Evolutionary conservation across 108 stramenopile genomes (phyloP).

Genomic region (Pelagomonas calceolata): DNA sequence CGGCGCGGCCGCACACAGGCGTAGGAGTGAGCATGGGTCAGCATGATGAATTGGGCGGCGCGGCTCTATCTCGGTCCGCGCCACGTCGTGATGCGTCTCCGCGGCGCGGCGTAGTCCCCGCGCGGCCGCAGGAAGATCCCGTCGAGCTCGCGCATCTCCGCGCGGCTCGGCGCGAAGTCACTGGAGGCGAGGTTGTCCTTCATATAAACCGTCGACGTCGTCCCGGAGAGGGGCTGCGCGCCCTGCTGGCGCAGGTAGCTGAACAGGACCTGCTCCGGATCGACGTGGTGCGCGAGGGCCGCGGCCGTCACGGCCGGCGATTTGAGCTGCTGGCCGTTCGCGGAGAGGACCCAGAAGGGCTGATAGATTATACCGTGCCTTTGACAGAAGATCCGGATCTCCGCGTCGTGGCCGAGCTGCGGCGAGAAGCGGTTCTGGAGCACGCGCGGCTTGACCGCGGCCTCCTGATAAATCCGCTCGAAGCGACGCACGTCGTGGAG

Average conservation of each 20-base stretch:
- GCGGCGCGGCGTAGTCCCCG: no score
- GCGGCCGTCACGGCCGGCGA: conserved; percentile 26
- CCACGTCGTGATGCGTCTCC: no score
- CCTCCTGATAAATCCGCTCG: conserved; percentile 35
- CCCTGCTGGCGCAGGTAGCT: conserved; percentile 68
- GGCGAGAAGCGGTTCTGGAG: conserved; percentile 76
- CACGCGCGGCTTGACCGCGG: conserved; percentile 60
- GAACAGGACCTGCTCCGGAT: conserved; percentile 66
- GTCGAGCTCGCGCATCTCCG: no score
- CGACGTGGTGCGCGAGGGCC: conserved; percentile 42
- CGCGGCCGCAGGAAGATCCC: no score
- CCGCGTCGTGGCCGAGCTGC: conserved; percentile 55
- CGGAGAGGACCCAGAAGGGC: conserved; percentile 57
- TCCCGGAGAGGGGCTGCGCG: conserved; percentile 62
- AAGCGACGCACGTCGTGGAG: conserved; percentile 33
- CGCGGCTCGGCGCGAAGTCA: no score
- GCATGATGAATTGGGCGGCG: no score
- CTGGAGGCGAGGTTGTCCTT: conserved; percentile 65
- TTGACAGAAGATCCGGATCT: conserved; percentile 56
- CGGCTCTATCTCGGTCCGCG: no score
- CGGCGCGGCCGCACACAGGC: no score
- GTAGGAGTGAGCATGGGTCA: no score
- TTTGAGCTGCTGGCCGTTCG: conserved; percentile 50
- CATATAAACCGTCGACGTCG: conserved; percentile 60
- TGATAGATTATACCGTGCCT: conserved; percentile 68